phyloP scores from a whole-genome alignment of 140 eudicot species.

The Erigeron philadelphicus region DNA sequence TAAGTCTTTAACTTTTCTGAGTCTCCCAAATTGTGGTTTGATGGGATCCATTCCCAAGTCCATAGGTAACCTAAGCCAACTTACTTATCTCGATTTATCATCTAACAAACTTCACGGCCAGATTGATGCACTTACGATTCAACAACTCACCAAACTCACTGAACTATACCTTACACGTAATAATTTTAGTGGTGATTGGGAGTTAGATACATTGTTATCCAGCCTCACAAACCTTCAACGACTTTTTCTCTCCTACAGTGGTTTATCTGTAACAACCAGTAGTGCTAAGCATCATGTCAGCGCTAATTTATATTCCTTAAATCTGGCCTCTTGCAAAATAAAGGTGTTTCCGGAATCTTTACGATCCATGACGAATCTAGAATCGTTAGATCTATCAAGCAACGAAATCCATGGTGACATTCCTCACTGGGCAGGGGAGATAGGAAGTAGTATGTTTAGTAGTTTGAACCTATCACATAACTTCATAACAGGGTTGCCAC shows the following conservation, averaged over 20 bases:
- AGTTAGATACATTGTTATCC: slow-evolving; percentile 22
- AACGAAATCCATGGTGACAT: slow-evolving; percentile 12
- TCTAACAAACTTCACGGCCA: slow-evolving; percentile 14
- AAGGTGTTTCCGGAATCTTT: slow-evolving; percentile 6
- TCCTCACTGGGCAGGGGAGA: slow-evolving; percentile 16
- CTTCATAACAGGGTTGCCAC: not conserved
- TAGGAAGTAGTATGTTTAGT: not conserved
- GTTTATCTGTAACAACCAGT: not conserved
- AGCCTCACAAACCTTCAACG: no score
- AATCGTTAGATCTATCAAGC: slow-evolving; percentile 10
- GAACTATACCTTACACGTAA: not conserved
- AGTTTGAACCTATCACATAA: not conserved
- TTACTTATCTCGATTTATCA: not conserved
- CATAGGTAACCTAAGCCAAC: slow-evolving; percentile 18
- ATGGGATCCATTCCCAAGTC: slow-evolving; percentile 21
- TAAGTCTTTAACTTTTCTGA: not conserved
- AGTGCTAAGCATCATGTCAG: not conserved
- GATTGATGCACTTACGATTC: slow-evolving; percentile 6
- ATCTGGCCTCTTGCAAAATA: slow-evolving; percentile 16
- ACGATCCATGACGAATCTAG: slow-evolving; percentile 2
- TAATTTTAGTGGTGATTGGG: slow-evolving; percentile 20
- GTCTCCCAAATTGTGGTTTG: not conserved
- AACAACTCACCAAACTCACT: slow-evolving; percentile 19
- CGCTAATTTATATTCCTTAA: not conserved
- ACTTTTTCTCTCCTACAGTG: slow-evolving; percentile 21